A percentile compares a stretch with the other conserved stretches of the same genome.
Conservation (phyloP, 2,329 filamentous ascomycete genomes). For the Thermothelomyces thermophilus region DNA sequence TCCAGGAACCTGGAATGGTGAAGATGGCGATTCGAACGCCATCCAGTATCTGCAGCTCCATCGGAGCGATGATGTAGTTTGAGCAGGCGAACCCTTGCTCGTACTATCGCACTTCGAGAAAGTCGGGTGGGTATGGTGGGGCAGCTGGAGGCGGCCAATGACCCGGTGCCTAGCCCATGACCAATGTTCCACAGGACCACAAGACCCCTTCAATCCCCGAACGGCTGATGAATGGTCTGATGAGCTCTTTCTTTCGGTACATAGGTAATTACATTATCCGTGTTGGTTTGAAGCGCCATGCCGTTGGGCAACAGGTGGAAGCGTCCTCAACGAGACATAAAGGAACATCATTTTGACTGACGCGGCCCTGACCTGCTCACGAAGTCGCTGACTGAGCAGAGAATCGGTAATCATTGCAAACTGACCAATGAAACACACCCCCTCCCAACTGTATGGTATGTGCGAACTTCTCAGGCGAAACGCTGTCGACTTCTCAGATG, state of each 20-base stretch:
- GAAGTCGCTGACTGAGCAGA: too few relatives aligned
- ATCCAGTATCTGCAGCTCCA: constrained; percentile 1
- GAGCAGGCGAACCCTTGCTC: background rate
- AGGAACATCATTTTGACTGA: too few relatives aligned
- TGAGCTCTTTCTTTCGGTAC: background rate
- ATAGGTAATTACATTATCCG: too few relatives aligned
- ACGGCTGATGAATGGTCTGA: background rate
- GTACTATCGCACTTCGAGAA: background rate
- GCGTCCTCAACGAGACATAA: too few relatives aligned
- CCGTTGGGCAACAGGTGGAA: too few relatives aligned
- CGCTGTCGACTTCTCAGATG: background rate
- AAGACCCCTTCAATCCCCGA: background rate
- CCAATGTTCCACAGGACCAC: background rate
- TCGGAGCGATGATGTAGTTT: constrained; percentile 6
- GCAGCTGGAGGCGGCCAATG: background rate
- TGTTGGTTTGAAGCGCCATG: too few relatives aligned
- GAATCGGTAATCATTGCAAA: too few relatives aligned
- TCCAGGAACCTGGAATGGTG: background rate
- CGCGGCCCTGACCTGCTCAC: too few relatives aligned
- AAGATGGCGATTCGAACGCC: constrained; percentile 1
- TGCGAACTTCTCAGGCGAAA: background rate
- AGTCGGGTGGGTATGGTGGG: background rate
- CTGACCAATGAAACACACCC: background rate
- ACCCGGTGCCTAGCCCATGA: background rate
- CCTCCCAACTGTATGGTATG: background rate